phyloP scores from a whole-genome alignment of 208 protist genomes.

The Naegleria gruberi region DNA sequence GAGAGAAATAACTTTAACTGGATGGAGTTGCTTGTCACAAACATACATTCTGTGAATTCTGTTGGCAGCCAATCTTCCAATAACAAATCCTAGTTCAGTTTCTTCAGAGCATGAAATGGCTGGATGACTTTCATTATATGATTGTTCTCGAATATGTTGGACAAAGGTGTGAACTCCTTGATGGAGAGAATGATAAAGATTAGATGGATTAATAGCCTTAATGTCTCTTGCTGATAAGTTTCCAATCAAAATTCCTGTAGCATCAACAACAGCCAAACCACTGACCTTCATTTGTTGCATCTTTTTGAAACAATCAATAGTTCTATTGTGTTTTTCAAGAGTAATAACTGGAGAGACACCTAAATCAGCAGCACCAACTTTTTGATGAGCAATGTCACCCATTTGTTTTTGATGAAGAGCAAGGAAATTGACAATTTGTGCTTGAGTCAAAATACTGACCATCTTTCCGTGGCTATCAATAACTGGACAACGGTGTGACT shows the following conservation, averaged over 20 bases:
- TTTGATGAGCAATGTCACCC: background rate
- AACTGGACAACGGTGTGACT: background rate
- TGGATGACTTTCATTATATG: background rate
- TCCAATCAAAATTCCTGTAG: background rate
- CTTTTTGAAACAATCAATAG: conserved; percentile 17
- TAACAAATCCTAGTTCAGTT: background rate
- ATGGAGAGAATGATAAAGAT: background rate
- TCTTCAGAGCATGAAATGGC: background rate
- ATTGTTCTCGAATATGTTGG: background rate
- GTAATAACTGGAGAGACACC: background rate
- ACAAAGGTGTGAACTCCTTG: background rate
- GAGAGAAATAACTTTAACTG: background rate
- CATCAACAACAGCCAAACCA: background rate
- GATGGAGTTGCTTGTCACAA: background rate
- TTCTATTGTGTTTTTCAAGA: background rate
- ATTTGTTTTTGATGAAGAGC: background rate
- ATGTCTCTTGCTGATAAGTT: conserved; percentile 13
- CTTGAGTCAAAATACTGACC: background rate
- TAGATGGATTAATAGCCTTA: background rate
- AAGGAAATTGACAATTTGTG: background rate
- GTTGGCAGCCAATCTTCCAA: conserved; percentile 12
- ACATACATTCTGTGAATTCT: conserved; percentile 14
- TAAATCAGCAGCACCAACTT: background rate
- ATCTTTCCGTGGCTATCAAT: background rate
- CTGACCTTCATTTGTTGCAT: background rate